Evolutionary conservation across 2,329 filamentous ascomycete species (phyloP), one percentile per base, ranked within the genome.

Genomic region (Rhynchosporium secalis): DNA sequence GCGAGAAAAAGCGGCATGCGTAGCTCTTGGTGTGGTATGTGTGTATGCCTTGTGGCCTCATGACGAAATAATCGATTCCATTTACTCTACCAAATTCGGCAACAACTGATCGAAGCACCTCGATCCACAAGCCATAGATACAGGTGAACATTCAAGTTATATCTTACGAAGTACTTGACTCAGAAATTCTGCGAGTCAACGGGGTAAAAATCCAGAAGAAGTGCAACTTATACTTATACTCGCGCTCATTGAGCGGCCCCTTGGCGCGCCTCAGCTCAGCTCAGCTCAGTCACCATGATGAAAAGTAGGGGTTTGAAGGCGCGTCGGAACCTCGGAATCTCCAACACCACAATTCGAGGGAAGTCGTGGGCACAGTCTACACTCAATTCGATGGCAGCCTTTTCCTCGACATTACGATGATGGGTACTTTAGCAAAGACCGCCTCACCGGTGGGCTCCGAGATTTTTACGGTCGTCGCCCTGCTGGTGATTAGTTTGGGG

Each of bases 401-500:
- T 45, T 20, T 20, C 36, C 38, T 57, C 41, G 12, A 26, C n/a
- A 20, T 13, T 43, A 40, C 38, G 45, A 62, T 36, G 49, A 74
- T 74, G 72, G 60, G 66, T 48, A 58, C 52, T 26, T 65, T 77
- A 63, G 72, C 76, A 69, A 80, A 76, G 70, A 78, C 79, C 61
- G 78, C 82, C 68, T 86, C 86, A 65, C 86, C 91, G 40, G 83
- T 92, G 58, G 88, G 88, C 76, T 96, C 93, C 59, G 86, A 87
- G 73, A 80, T 94, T 72, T 96, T 97, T 77, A 86, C 91, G 68
- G 75, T 86, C 69, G 72, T 91, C 71, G 85, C 92, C 64, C 82
- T 96, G 45, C 77, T 93, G 68, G 75, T 85, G 68, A 90, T 96
- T 69, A 92, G 88, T 67, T 75, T 89, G 65, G 79, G 89, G 64